These are phyloP conservation scores for Skeletonema grethae DNA, from an alignment of 108 stramenopile genomes.

Conservation along the genomic window DNA sequence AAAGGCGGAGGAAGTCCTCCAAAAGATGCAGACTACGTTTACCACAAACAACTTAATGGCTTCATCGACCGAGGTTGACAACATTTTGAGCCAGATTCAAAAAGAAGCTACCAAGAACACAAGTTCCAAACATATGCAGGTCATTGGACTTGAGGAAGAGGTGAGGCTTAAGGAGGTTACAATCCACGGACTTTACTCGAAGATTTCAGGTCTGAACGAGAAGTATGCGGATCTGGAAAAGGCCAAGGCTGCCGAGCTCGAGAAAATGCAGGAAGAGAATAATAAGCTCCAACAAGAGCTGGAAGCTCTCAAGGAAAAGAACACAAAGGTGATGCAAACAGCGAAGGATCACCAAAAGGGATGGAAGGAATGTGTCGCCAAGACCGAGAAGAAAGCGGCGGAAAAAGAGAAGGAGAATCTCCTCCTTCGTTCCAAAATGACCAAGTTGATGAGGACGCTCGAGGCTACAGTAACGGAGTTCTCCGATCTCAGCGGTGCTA, in stretches of 20 bases:
- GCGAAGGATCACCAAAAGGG: neutral
- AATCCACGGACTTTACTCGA: neutral
- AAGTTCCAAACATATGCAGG: neutral
- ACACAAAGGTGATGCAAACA: conserved; percentile 1
- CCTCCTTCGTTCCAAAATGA: neutral
- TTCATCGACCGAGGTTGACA: neutral
- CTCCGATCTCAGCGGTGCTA: neutral
- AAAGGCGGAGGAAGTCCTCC: neutral
- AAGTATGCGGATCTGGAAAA: too few relatives aligned
- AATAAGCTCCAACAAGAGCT: neutral
- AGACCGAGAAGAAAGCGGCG: neutral
- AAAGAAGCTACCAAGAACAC: neutral
- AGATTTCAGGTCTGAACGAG: neutral
- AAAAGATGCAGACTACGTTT: neutral
- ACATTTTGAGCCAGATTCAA: neutral
- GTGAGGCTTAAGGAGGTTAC: neutral
- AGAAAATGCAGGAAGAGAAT: neutral
- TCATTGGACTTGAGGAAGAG: conserved; percentile 1
- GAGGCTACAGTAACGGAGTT: neutral
- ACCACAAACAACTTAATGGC: neutral
- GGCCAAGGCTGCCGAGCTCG: too few relatives aligned
- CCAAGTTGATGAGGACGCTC: neutral
- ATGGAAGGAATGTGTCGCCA: neutral
- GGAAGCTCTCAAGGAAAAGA: conserved; percentile 1
- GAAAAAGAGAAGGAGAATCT: neutral